phyloP scores from a whole-genome alignment of 306 rosid genomes.

The Fragaria iinumae region DNA sequence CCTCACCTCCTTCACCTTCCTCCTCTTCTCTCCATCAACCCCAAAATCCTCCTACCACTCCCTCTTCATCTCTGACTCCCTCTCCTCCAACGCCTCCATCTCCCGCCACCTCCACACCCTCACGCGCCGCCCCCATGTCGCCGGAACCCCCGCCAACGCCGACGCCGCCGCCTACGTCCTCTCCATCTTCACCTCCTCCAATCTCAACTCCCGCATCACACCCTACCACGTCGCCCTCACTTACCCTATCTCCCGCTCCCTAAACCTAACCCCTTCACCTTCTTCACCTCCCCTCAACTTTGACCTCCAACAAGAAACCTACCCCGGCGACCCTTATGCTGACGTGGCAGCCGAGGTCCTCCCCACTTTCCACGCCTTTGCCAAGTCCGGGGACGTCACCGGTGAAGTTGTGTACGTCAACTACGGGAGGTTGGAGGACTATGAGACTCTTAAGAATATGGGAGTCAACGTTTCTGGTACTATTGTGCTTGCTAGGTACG shows the following conservation, averaged over 20 bases:
- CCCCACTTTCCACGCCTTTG: slow-evolving; percentile 68
- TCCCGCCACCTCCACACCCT: slow-evolving; percentile 47
- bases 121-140: slow-evolving; percentile 60
- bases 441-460: slow-evolving; percentile 31
- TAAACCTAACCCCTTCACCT: slow-evolving; percentile 36
- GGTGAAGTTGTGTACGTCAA: slow-evolving; percentile 55
- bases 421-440: slow-evolving; percentile 63
- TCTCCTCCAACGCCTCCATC: slow-evolving; percentile 50
- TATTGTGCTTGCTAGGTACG: slow-evolving; percentile 41
- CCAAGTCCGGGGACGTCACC: slow-evolving; percentile 52
- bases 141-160: slow-evolving; percentile 60
- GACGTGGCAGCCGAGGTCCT: slow-evolving; percentile 36
- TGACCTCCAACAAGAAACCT: slow-evolving; percentile 39
- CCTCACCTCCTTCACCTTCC: slow-evolving; percentile 30
- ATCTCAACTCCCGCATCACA: slow-evolving; percentile 41
- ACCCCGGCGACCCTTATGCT: slow-evolving; percentile 54
- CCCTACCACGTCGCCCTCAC: slow-evolving; percentile 47
- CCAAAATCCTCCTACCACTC: slow-evolving; percentile 52
- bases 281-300: slow-evolving; percentile 35
- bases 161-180: slow-evolving; percentile 57
- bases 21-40: slow-evolving; percentile 28
- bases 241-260: slow-evolving; percentile 50
- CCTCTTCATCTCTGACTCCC: slow-evolving; percentile 51
- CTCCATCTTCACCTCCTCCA: slow-evolving; percentile 39
- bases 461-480: slow-evolving; percentile 49